Base-by-base conservation (phyloP, 2,329 filamentous ascomycete species). In the Metarhizium rileyi region DNA sequence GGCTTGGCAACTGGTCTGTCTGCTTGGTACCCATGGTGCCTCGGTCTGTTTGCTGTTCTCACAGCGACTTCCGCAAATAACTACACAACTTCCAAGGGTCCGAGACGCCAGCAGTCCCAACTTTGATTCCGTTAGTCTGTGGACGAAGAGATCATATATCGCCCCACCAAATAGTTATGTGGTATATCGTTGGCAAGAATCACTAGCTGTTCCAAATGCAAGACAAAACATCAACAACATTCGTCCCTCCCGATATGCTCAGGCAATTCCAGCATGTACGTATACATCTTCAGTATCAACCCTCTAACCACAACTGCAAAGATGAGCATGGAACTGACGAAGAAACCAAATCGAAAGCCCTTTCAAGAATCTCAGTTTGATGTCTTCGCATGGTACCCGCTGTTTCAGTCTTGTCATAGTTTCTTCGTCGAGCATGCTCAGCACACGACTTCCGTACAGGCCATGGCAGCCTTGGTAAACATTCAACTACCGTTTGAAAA, bases 351-450 rank as follows among this genome's bases (percentile, higher is more conserved):
- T 9, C 45, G 25, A 22, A 60, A 76, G 73, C 68, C 71, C 6
- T 73, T 75, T 53, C 65, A 71, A 53, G 69, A 74, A 53, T 62
- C 64, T 47, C 68, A 75, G 44, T 84, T 90, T 67, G 86, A 91
- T 66, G 86, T 96, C 55, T 85, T 96, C 64, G 86, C 90, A 53
- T 97, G 93, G 93, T 87, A 95, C 65, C 87, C 88, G 9, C 85
- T 86, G 52, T 95, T 94, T 66, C 85, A 93, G 67, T 90, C 83
- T 56, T 98, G 93, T 68, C 83, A 91, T 57, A 81, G 81, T 50
- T 96, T 91, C 71, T 98, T 97, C 63, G 74, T 97, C 61, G 88
- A 96, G 60, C 83, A 91, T 62, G 89, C 90, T 6, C 91, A 97
- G 65, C 84, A 95, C 66, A 86, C 83, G 55, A 78, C 76, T 18